Base-by-base conservation (phyloP, 2,329 filamentous ascomycete genomes). In the Aspergillus ustus region DNA sequence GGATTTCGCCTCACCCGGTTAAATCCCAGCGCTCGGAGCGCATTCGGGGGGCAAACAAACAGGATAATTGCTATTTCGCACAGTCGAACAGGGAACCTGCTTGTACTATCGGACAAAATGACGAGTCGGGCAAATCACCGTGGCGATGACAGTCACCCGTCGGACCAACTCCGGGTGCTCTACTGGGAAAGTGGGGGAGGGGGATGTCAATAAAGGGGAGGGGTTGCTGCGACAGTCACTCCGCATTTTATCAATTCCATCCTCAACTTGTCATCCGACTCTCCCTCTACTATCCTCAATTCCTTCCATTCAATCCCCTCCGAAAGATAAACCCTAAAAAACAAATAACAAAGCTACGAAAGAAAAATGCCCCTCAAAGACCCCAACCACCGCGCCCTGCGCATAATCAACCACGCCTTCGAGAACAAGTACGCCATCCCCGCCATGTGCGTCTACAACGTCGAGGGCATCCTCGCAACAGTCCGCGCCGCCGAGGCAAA, bases 401-500 rank as follows among this genome's bases (percentile, higher is more conserved):
- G 78, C 70, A 87, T 89, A 67, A 81, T 89, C 66, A 80, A 85
- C 68, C 82, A 82, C 49, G 86, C 86, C 49, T 78, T 81, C 49
- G 73, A 77, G 46, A 83, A 83, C 67, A 81, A 83, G 43, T 88
- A 89, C 67, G 86, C 83, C 49, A 83, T 89, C 29, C 82, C 85
- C 2, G 84, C 82, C 65, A 87, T 86, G 80, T 88, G 86, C 81
- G 81, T 79, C 71, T 89, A 91, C 81, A 90, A 91, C 71, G 79
- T 91, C 61, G 89, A 92, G 78, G 86, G 86, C 52, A 88, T 92
- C 66, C 80, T 91, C 28, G 89, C 87, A 1, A 87, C 86, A 3
- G 86, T 91, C 51, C 84, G 84, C 67, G 89, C 89, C 8, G 89
- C 89, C 62, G 89, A 91, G 77, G 83, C 84, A 28, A 88, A 88